Percentiles rank a stretch among this genome's conserved stretches.
phyloP scores from a whole-genome alignment of 1,284 basidiomycete species.

The Ceratobasidium papillatum region DNA sequence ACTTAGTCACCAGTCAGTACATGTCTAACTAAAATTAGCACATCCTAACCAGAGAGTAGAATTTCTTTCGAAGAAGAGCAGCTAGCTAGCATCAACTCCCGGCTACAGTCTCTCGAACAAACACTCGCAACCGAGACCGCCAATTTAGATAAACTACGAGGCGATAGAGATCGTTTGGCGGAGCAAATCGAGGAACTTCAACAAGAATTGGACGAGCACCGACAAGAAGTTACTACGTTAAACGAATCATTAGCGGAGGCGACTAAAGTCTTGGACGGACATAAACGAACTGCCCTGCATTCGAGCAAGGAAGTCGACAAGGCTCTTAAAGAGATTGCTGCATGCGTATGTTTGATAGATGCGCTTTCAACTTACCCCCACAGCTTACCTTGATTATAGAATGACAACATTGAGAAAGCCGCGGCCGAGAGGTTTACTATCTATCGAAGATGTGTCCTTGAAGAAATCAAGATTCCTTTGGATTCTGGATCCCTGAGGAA shows the following conservation, averaged over 20 bases:
- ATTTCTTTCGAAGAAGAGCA: conserved; percentile 82
- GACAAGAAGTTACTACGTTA: conserved; percentile 67
- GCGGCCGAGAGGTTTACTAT: conserved; percentile 86
- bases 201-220: conserved; percentile 67
- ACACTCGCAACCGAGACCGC: conserved; percentile 65
- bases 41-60: conserved; percentile 55
- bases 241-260: conserved; percentile 73
- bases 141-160: conserved; percentile 66
- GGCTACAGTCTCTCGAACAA: conserved; percentile 65
- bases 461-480: conserved; percentile 89
- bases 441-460: conserved; percentile 92
- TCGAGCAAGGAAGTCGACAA: conserved; percentile 83
- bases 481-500: conserved; percentile 78
- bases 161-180: conserved; percentile 64
- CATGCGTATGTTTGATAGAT: conserved; percentile 61
- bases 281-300: conserved; percentile 75
- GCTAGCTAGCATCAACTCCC: conserved; percentile 68
- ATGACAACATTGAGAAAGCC: conserved; percentile 92
- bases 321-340: conserved; percentile 88
- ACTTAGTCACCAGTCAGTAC: conserved; percentile 82
- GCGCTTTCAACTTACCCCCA: conserved; percentile 41
- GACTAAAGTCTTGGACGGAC: conserved; percentile 75
- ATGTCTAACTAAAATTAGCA: neutral
- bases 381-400: conserved; percentile 58
- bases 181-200: conserved; percentile 71